phyloP scores from a whole-genome alignment of 768 basidiomycete species.

The Cystobasidium ongulense region DNA sequence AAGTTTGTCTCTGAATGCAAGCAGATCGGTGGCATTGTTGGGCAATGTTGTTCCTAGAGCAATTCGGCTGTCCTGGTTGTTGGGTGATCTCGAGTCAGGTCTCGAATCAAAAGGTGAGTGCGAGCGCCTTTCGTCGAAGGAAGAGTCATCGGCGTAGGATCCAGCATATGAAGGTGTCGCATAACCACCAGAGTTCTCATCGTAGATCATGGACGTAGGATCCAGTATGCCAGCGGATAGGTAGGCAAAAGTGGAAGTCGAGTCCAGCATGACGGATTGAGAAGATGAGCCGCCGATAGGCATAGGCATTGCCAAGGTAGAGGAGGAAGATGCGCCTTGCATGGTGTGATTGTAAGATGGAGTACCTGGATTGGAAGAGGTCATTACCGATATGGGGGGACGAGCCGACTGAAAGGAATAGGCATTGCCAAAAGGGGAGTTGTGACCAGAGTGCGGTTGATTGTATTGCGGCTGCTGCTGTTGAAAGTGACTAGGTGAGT shows the following conservation, averaged over 20 bases:
- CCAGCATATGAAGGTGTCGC: conserved; percentile 26
- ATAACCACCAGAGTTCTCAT: conserved; percentile 25
- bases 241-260: conserved; percentile 1
- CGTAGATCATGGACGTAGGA: conserved; percentile 26
- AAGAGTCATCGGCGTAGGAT: conserved; percentile 28
- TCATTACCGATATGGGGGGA: neutral
- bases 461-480: neutral
- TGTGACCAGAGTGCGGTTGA: neutral
- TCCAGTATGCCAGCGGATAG: neutral
- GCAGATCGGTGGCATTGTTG: neutral
- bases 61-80: neutral
- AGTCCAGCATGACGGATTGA: neutral
- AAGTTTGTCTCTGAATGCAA: conserved; percentile 18
- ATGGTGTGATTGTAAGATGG: neutral
- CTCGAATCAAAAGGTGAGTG: neutral
- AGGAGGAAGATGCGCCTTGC: neutral
- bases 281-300: neutral
- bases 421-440: neutral
- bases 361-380: neutral
- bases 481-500: neutral
- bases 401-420: neutral
- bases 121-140: conserved; percentile 24
- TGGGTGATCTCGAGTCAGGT: neutral
- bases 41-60: neutral
- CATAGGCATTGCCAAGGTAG: neutral